Evolutionary conservation across 352 stramenopile species (phyloP), one percentile per base, ranked within the genome.

Genomic region (Nothophytophthora sp.): DNA sequence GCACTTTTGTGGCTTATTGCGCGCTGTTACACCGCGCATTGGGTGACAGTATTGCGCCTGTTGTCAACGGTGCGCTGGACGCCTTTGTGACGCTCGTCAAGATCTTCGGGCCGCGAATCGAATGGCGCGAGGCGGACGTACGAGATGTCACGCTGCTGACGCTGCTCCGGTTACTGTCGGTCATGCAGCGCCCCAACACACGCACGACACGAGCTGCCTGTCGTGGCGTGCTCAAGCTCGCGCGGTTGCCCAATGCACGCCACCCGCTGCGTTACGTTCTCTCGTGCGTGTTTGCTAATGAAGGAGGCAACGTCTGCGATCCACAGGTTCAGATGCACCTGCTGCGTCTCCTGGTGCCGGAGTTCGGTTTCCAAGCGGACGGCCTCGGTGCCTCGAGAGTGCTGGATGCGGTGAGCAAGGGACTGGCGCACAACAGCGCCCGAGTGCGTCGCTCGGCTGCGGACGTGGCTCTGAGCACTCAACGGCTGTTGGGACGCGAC

Each of bases 301-400:
- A 93, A 16, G 82, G 75, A 12, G 64, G 28, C 15, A 64, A 22
- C 37, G 42, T 48, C 2, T 65, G 60, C 28, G 76, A 90, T 23
- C 49, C 69, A 12, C 71, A 86, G 32, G 81, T 91, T 43, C 83
- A 92, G 60, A 92, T 94, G 79, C 84, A 94, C 55, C 42, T 94
- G 44, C 66, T 94, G 34, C 76, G 77, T 1, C 63, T 92, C 28
- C 44, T 94, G 9, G 63, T 92, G 12, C 81, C 81, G 1, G 81
- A 92, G 46, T 90, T 94, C 59, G 84, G 77, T 13, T 88, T 94
- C 42, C 76, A 90, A 24, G 42, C 70, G 2, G 79, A 91, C 13
- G 80, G 79, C 7, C 63, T 92, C 38, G 85, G 76, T n/a, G 63
- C 77, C 2, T 66, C 58, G 11, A 55, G 74, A 19, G 81, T 88